Evolutionary conservation across 2,329 filamentous ascomycete species (phyloP).

Genomic region (Alternaria conjuncta): DNA sequence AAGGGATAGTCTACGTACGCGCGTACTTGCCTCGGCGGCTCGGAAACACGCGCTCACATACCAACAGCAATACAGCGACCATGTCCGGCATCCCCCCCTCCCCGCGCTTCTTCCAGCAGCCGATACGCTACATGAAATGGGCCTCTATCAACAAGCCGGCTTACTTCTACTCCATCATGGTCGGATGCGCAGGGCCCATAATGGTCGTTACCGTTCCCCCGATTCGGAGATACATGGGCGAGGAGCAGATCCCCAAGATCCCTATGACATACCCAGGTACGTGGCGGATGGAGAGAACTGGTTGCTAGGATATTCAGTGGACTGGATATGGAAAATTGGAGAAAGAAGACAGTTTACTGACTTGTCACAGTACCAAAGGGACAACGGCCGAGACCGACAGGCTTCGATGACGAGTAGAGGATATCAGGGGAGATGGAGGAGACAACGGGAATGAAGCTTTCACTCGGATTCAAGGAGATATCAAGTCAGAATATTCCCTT

Average conservation of each 20-base stretch:
- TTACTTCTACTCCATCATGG: conserved; percentile 83
- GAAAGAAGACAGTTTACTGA: conserved; percentile 2
- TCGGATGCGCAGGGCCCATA: conserved; percentile 76
- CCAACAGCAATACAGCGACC: conserved; percentile 29
- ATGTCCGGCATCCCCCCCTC: conserved; percentile 62
- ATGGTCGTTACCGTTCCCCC: conserved; percentile 75
- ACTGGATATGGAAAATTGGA: neutral
- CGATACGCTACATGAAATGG: conserved; percentile 87
- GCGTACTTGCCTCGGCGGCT: neutral
- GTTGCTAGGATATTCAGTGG: neutral
- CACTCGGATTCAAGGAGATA: neutral
- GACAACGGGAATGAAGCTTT: neutral
- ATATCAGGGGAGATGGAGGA: neutral
- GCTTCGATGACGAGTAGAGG: conserved; percentile 53
- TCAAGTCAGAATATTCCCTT: neutral
- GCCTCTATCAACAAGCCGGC: conserved; percentile 86
- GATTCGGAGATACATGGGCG: conserved; percentile 73
- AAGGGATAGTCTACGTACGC: conserved; percentile 3
- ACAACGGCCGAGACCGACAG: conserved; percentile 52
- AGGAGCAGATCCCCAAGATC: conserved; percentile 70
- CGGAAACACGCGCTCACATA: neutral
- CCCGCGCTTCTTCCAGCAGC: conserved; percentile 80
- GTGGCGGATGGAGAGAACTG: conserved; percentile 48
- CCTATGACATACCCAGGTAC: conserved; percentile 93
- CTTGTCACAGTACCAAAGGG: conserved; percentile 53